Base-by-base conservation (phyloP, 139 green algal species). In the Closterium sp. region DNA sequence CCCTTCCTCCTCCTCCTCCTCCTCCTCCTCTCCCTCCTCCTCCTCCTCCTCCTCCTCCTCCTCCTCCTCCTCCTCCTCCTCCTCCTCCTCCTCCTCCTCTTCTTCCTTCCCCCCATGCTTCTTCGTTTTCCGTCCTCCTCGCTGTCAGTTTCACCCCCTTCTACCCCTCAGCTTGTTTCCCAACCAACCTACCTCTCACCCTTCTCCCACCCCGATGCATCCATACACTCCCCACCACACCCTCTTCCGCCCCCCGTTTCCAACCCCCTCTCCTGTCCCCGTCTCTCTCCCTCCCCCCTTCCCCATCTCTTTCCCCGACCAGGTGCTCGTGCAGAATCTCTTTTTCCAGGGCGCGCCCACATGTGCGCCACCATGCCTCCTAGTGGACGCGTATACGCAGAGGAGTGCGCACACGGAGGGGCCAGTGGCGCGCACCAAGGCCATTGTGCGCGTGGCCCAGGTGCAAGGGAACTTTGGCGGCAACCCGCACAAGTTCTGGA, bases 41-140 rank as follows among this genome's bases (percentile, higher is more conserved):
- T 90, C 38, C 31, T 29, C 32, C 87, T 70, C 31, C 31, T 29
- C 87, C n/a, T 90, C 32, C 87, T 29, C 38, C n/a, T 29, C 32
- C 87, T 90, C 87, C n/a, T 90, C 87, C n/a, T 29, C 32, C 32
- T 90, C 38, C 38, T n/a, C 87, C 87, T 90, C 27, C 38, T 27
- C 87, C 87, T n/a, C 87, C 27, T 90, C 27, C 32, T 27, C 87
- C 32, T 29, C 27, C 87, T 29, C 24, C 87, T 90, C 87, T 19
- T n/a, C 87, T 87, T 90, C 87, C 87, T 90, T 9, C 38, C 13
- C 38, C 38, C 13, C 38, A 38, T 38, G 32, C 38, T 50, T 13
- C 38, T 6, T 10, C 13, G 7, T 9, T 38, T 3, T 3, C 32
- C 32, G 3, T 38, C 32, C 32, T 27, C 28, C 6, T 89, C 11